phyloP scores from a whole-genome alignment of 495 filamentous ascomycete genomes.

The Amniculicola lignicola region DNA sequence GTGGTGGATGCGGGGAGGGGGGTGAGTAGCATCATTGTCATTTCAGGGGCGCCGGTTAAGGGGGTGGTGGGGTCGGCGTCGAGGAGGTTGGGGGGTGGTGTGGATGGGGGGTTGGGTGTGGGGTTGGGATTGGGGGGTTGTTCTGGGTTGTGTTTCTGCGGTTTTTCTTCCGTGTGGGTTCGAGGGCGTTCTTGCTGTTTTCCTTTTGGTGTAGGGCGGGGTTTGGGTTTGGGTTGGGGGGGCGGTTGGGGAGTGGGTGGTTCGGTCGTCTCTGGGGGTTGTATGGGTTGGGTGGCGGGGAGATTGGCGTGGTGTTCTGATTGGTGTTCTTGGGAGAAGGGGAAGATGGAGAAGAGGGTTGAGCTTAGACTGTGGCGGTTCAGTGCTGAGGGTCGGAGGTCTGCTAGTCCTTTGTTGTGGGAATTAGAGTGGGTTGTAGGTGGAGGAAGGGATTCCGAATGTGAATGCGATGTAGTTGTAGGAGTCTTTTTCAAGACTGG shows the following conservation, averaged over 20 bases:
- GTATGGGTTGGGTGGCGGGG: conserved; percentile 2
- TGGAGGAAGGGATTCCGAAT: conserved; percentile 16
- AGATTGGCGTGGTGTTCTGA: conserved; percentile 25
- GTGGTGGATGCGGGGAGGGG: conserved; percentile 1
- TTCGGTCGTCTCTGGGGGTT: neutral
- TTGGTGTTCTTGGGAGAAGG: conserved; percentile 29
- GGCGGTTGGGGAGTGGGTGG: neutral
- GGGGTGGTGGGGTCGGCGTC: neutral
- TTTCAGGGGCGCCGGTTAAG: conserved; percentile 3
- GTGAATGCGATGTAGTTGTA: conserved; percentile 8
- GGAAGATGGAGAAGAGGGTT: conserved; percentile 28
- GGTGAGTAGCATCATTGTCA: conserved; percentile 22
- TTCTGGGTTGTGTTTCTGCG: neutral
- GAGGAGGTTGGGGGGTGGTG: neutral
- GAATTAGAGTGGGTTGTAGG: neutral
- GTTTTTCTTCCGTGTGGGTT: neutral
- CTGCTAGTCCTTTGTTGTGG: neutral
- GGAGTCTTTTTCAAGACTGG: neutral
- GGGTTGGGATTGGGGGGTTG: neutral
- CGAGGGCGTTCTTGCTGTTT: neutral
- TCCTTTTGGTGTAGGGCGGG: neutral
- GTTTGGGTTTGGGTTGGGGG: neutral
- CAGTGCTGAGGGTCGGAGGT: neutral
- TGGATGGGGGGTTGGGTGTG: neutral
- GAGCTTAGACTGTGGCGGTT: conserved; percentile 28